Percentiles rank a stretch among this genome's conserved stretches.
These are phyloP conservation scores for Radiomyces spectabilis DNA, from an alignment of 192 early-diverging fungal genomes.

Conservation along the genomic window DNA sequence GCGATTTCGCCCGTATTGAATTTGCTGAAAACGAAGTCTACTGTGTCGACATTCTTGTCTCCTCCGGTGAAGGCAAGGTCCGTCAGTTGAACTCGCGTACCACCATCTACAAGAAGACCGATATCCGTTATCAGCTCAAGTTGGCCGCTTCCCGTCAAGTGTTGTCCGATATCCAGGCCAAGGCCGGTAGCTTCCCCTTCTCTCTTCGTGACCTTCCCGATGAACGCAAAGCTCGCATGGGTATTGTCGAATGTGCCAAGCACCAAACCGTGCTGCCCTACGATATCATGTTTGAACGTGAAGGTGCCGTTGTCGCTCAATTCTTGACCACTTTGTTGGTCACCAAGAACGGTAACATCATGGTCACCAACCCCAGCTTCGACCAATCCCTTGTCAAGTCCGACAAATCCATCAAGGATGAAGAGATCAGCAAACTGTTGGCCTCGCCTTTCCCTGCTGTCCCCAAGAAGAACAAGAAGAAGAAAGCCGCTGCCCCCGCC, in stretches of 20 bases:
- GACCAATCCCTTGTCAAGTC: conserved; percentile 72
- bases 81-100: conserved; percentile 65
- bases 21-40: conserved; percentile 91
- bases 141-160: conserved; percentile 76
- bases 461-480: conserved; percentile 45
- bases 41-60: conserved; percentile 81
- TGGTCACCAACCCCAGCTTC: conserved; percentile 73
- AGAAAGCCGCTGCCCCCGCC: conserved; percentile 23
- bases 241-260: conserved; percentile 84
- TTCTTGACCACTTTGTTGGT: conserved; percentile 90
- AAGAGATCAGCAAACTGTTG: conserved; percentile 70
- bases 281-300: conserved; percentile 79
- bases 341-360: conserved; percentile 78
- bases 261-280: conserved; percentile 75
- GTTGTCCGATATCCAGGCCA: conserved; percentile 63
- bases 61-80: conserved; percentile 84
- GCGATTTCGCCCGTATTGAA: conserved; percentile 57
- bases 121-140: conserved; percentile 76
- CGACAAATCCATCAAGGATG: conserved; percentile 81
- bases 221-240: conserved; percentile 88
- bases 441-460: conserved; percentile 40
- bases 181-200: conserved; percentile 87
- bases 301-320: conserved; percentile 72
- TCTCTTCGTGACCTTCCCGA: conserved; percentile 78
- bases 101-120: conserved; percentile 87